These are phyloP conservation scores for Syzygium malaccense DNA, from an alignment of 441 rosid species.

Conservation along the genomic window DNA sequence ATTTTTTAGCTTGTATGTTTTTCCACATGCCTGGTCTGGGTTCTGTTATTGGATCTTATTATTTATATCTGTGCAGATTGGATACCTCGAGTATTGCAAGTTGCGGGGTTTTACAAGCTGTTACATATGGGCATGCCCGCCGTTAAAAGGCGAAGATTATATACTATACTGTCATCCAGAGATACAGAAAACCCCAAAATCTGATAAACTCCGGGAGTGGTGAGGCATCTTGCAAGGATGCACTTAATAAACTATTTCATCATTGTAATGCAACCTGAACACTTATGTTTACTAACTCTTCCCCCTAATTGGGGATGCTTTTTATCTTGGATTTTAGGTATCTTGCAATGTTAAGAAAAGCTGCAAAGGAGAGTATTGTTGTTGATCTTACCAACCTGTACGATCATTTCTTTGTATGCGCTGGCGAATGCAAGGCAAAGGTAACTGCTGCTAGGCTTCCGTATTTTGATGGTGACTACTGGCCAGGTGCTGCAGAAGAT, in stretches of 20 bases:
- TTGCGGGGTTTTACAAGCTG: conserved; percentile 98
- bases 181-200: conserved; percentile 99
- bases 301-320: neutral
- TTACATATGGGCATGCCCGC: conserved; percentile 99
- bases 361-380: conserved; percentile 78
- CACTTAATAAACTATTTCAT: neutral
- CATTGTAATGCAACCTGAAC: neutral
- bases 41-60: neutral
- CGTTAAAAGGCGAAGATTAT: conserved; percentile 98
- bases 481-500: conserved; percentile 99
- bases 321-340: conserved; percentile 53
- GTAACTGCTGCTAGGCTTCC: conserved; percentile 99
- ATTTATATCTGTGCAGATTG: conserved; percentile 48
- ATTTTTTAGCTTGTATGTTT: conserved; percentile 6
- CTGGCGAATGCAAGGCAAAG: conserved; percentile 88
- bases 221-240: conserved; percentile 20
- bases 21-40: neutral
- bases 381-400: conserved; percentile 87
- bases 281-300: neutral
- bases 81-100: conserved; percentile 99
- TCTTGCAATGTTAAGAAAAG: conserved; percentile 85
- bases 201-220: conserved; percentile 99
- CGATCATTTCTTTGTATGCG: conserved; percentile 84
- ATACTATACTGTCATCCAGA: conserved; percentile 99
- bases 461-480: conserved; percentile 99